Base-by-base conservation (phyloP, 805 yeast species). In the Candida maris region DNA sequence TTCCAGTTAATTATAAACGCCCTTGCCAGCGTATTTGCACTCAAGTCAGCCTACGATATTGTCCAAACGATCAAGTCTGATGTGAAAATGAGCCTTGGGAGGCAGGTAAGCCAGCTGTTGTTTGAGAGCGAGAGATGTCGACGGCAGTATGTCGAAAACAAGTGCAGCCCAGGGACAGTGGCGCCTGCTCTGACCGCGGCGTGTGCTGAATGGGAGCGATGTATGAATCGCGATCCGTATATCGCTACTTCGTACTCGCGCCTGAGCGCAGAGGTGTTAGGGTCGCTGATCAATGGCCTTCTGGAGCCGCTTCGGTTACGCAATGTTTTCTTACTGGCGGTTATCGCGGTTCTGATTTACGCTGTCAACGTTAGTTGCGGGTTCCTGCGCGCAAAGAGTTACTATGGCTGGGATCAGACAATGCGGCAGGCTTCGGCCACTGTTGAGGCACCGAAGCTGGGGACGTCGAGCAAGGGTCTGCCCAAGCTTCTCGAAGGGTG, bases 291-390 rank as follows among this genome's bases (percentile, higher is more conserved):
- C 8, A 79, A 81, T 48, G 73, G 81, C 0, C 64, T 83, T 37
- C 65, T 82, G 14, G 85, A 82, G 45, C 88, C 87, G 0, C 67
- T 84, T 29, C 80, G 85, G 3, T 59, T 71, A 43, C 79, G 81
- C 52, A 75, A 82, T 14, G 64, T 79, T 30, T 22, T 67, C 4
- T 67, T 78, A 3, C 50, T 74, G 9, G 8, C 46, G 3, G 27
- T 35, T 0, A 46, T 66, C 4, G 45, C 68, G 7, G 60, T 70
- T 8, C 48, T 68, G 1, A 61, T 69, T n/a, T 82, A 80, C 52
- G 65, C 73, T 4, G 71, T 79, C 19, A 84, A 84, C 52, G 77
- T 82, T 44, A 57, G 75, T 3, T 75, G 79, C 53, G 89, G 89
- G 1, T 83, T 77, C 44, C 62, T 81, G 4, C 62, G 86, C 37